Conservation (phyloP, 371 early-diverging fungal genomes). For the Haplosporangium sp. region DNA sequence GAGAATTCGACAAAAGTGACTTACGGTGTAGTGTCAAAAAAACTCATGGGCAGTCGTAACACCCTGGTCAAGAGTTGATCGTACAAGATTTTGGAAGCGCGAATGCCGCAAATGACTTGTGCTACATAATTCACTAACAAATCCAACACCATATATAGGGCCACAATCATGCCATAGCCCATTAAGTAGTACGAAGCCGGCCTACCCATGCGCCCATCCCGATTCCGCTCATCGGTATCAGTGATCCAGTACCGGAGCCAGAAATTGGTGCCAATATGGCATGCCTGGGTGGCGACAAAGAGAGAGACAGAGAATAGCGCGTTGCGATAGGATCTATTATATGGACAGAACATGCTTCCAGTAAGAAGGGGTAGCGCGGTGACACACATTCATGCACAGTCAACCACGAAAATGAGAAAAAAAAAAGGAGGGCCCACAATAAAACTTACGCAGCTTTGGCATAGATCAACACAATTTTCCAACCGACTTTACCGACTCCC, state of each 20-base stretch:
- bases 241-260: conserved; percentile 77
- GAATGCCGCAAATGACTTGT: conserved; percentile 43
- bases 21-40: conserved; percentile 89
- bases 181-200: conserved; percentile 51
- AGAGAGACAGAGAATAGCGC: conserved; percentile 10
- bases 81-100: conserved; percentile 60
- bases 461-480: conserved; percentile 75
- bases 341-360: too few relatives aligned
- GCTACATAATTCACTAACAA: conserved; percentile 53
- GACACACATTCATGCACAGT: background rate
- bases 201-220: conserved; percentile 2
- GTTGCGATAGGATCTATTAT: conserved; percentile 37
- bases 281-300: conserved; percentile 58
- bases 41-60: conserved; percentile 77
- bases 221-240: conserved; percentile 11
- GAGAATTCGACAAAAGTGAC: conserved; percentile 33
- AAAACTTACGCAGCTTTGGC: conserved; percentile 57
- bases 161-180: conserved; percentile 54
- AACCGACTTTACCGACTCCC: conserved; percentile 74
- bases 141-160: conserved; percentile 57
- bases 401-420: conserved; percentile 47
- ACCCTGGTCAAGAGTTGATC: conserved; percentile 77
- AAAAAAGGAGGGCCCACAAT: conserved; percentile 46
- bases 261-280: conserved; percentile 69
- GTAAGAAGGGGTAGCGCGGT: conserved; percentile 51